Base-by-base conservation (phyloP, 73 alveolate species). In the Blepharisma japonicum region DNA sequence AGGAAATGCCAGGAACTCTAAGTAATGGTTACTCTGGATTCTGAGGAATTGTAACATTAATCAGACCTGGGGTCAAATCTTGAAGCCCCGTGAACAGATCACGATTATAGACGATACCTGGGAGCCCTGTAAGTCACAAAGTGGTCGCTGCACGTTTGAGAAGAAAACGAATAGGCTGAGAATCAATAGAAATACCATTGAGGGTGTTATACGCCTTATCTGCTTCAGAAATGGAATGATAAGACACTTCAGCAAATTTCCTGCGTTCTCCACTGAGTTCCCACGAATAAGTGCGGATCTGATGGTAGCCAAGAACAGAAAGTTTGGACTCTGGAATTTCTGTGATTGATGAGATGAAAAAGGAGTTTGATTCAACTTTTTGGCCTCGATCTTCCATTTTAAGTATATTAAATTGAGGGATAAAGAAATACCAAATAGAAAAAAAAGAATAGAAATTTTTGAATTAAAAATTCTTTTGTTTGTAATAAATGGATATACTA, bases 1-100 rank as follows among this genome's bases (percentile, higher is more conserved):
- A 61, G 14, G 74, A 20, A 20, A 61, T 61, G 39, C 74, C 74
- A 61, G 74, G 74, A 14, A 61, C 46, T 61, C 74, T 61, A 61
- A 14, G 11, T 61, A 61, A 14, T 20, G 11, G 11, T 61, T 61
- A 61, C 74, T 61, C 74, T 20, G 74, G 74, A 61, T 61, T 61
- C 47, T n/a, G 74, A 61, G 74, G 74, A 25, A 61, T 61, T 25
- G 74, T 61, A 5, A 25, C 74, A 14, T 39, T 14, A 8, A 61
- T 14, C 14, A 61, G 74, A 20, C 74, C 74, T 61, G 74, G 18
- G 18, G 74, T 61, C 39, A 61, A 25, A 14, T 61, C 74, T 8
- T 61, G 14, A 18, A 61, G 46, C 11, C 74, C 74, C 14, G 74
- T 61, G 47, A 61, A 61, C 23, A 61, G 47, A 25, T 61, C 74